A percentile compares a stretch with the other conserved stretches of the same genome.
These are phyloP conservation scores for Podila minutissima DNA, from an alignment of 192 early-diverging fungal genomes.

Conservation along the genomic window DNA sequence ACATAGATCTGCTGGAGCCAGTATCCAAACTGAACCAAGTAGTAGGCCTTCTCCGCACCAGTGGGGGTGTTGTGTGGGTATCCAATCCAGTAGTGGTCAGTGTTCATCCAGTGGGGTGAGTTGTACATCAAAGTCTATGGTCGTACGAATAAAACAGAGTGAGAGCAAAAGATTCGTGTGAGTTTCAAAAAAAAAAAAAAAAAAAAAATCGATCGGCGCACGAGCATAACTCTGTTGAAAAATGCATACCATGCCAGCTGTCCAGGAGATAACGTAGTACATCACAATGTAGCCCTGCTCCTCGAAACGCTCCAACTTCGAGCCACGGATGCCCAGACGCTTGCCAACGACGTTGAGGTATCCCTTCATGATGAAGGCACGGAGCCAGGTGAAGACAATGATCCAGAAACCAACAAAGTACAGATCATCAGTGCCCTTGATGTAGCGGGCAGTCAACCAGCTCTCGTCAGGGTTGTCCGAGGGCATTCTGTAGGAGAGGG, in stretches of 20 bases:
- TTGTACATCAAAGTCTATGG: slow-evolving; percentile 71
- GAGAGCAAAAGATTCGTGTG: background rate
- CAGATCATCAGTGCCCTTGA: slow-evolving; percentile 65
- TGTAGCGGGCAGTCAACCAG: slow-evolving; percentile 48
- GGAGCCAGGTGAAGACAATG: slow-evolving; percentile 68
- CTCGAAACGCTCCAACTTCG: slow-evolving; percentile 64
- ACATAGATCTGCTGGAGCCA: slow-evolving; percentile 86
- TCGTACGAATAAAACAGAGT: background rate
- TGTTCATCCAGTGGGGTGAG: slow-evolving; percentile 78
- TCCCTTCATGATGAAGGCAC: slow-evolving; percentile 66
- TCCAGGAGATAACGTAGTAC: slow-evolving; percentile 71
- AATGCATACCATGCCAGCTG: slow-evolving; percentile 66
- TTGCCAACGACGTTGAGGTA: slow-evolving; percentile 56
- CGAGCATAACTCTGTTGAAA: slow-evolving; percentile 20
- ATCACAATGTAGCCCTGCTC: slow-evolving; percentile 78
- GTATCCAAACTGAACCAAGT: slow-evolving; percentile 79
- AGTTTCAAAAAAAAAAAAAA: background rate
- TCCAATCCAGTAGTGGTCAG: slow-evolving; percentile 71
- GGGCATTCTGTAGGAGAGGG: slow-evolving; percentile 17
- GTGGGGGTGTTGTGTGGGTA: slow-evolving; percentile 73
- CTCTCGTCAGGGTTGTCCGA: slow-evolving; percentile 26
- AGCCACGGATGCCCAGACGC: slow-evolving; percentile 44
- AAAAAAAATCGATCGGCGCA: background rate
- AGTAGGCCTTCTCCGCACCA: slow-evolving; percentile 73
- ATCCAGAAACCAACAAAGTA: slow-evolving; percentile 74